These are phyloP conservation scores for Tothia fuscella DNA, from an alignment of 2,329 filamentous ascomycete genomes.

Conservation along the genomic window DNA sequence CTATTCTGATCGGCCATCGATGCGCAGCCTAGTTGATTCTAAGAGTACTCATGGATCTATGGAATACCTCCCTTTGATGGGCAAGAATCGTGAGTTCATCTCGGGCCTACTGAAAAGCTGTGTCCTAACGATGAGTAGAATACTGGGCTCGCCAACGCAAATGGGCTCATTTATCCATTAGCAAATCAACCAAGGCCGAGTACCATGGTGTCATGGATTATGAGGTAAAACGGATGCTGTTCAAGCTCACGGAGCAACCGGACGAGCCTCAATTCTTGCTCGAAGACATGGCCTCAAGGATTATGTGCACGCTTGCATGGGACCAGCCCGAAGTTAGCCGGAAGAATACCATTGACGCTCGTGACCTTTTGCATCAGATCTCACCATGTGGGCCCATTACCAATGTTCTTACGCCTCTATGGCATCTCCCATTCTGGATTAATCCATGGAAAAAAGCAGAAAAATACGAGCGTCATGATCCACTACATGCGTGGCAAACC, in stretches of 20 bases:
- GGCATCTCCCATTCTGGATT: constrained; percentile 37
- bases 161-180: constrained; percentile 41
- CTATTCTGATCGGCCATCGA: constrained; percentile 29
- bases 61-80: constrained; percentile 46
- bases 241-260: constrained; percentile 35
- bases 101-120: neutral
- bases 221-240: constrained; percentile 43
- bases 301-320: constrained; percentile 45
- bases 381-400: constrained; percentile 46
- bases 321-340: constrained; percentile 38
- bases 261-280: constrained; percentile 39
- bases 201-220: constrained; percentile 40
- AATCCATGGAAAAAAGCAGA: constrained; percentile 45
- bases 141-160: constrained; percentile 44
- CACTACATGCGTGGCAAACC: constrained; percentile 42
- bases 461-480: constrained; percentile 40
- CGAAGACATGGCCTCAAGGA: constrained; percentile 45
- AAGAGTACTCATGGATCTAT: constrained; percentile 44
- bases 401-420: constrained; percentile 43
- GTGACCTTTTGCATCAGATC: constrained; percentile 46
- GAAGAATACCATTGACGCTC: constrained; percentile 39
- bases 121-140: constrained; percentile 22
- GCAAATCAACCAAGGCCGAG: constrained; percentile 29
- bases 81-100: constrained; percentile 38
- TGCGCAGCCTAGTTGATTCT: constrained; percentile 41